Base-by-base conservation (phyloP, 1,284 basidiomycete genomes). In the Uromyces viciae-fabae region DNA sequence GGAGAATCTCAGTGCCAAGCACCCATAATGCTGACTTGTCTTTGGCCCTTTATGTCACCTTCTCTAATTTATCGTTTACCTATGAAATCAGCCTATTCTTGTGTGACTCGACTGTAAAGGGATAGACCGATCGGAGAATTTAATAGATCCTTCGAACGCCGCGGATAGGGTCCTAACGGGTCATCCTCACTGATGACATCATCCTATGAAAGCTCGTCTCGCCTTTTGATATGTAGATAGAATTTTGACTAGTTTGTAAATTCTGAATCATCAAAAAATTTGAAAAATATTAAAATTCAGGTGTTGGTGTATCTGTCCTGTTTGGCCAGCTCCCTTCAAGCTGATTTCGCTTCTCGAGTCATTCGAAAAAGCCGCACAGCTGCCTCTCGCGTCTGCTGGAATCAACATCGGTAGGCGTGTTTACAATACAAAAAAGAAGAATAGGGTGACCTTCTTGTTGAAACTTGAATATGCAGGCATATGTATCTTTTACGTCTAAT, bases 101-200 rank as follows among this genome's bases (percentile, higher is more conserved):
- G 22, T 33, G 42, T 72, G 46, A 54, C 69, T 36, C 69, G 69
- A 72, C 69, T 72, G 28, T 46, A 69, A 69, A 69, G 68, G 68
- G 43, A 43, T 71, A 36, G 46, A 25, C 68, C 68, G 68, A 71
- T 71, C 69, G 69, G 69, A 72, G 69, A 72, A 36, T 72, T 72
- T 38, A 72, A 38, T 54, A 72, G 46, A 54, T 72, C 69, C 46
- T 54, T 33, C 15, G 46, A 46, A 72, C 54, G 33, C 49, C 46
- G 22, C 43, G 68, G 69, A 72, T 72, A 49, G 69, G 46, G 49
- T 54, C 28, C 49, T 54, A 19, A 22, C 33, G 49, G 68, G 46
- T n/a, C 31, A 33, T 33, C 9, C 69, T 17, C 22, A 72, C 33
- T 19, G 1, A 72, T 72, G 43, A 72, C 69, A 72, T 72, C 69